These are phyloP conservation scores for Fusarium aywerte DNA, from an alignment of 2,329 filamentous ascomycete genomes.

Conservation along the genomic window DNA sequence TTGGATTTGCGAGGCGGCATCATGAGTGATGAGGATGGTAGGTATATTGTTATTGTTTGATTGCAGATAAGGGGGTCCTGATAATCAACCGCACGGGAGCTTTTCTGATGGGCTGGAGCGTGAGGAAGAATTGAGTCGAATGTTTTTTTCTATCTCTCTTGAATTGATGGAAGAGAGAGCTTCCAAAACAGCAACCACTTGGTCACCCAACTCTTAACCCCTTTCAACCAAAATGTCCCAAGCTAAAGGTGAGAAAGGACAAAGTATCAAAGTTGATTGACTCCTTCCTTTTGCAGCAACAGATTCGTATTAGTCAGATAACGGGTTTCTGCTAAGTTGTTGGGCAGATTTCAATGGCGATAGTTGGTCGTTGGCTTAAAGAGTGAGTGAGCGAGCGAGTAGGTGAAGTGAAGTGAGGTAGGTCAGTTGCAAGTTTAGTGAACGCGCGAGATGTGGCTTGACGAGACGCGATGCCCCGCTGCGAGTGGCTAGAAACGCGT, in stretches of 20 bases:
- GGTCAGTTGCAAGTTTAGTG: constrained; percentile 30
- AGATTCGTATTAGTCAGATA: background rate
- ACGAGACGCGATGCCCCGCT: constrained; percentile 47
- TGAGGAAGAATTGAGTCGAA: background rate
- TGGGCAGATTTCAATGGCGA: background rate
- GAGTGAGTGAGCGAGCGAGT: constrained; percentile 15
- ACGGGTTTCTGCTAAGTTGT: background rate
- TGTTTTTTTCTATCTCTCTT: background rate
- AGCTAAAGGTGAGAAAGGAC: background rate
- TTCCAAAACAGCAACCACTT: constrained; percentile 31
- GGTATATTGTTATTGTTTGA: background rate
- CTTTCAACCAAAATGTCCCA: constrained; percentile 5
- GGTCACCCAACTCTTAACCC: constrained; percentile 21
- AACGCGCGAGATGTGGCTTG: constrained; percentile 39
- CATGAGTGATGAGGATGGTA: constrained; percentile 14
- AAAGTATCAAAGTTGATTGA: background rate
- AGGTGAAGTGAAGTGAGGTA: constrained; percentile 16
- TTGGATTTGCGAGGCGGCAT: constrained; percentile 70
- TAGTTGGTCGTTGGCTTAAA: constrained; percentile 3
- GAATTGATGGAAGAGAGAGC: background rate
- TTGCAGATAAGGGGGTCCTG: background rate
- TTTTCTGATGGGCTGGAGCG: background rate
- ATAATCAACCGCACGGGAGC: background rate
- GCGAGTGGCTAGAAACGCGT: constrained; percentile 43
- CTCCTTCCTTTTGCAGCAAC: background rate